Evolutionary conservation across 805 yeast genomes (phyloP), one percentile per base, ranked within the genome.

Genomic region (Myxozyma kluyveri): DNA sequence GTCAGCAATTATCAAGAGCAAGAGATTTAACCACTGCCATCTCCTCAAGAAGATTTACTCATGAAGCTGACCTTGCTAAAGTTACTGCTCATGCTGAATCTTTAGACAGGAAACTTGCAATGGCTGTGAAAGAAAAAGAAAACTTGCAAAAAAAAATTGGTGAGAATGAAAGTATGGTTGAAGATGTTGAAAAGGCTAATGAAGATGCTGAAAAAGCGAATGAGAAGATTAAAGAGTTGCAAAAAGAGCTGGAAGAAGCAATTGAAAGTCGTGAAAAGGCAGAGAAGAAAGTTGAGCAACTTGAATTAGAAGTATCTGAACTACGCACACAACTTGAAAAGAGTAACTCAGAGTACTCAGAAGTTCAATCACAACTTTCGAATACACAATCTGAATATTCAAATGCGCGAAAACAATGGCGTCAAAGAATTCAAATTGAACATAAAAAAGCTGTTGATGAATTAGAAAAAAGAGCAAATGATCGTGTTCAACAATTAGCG

Each of bases 71-170:
- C 19, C 10, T 47, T 35, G n/a, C 23, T 6, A 18, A n/a, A 14
- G 22, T 49, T 3, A 44, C 27, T 12, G 60, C 64, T 57, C 51
- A 62, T 41, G 66, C 64, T 37, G 39, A 44, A 2, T 42, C 43
- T 1, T 33, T 63, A 33, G 46, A 51, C 45, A 48, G 52, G 14
- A 49, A 47, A 37, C 42, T 63, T n/a, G 70, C 67, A 43, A 64
- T 62, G n/a, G 74, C 72, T 42, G 65, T 68, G 45, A 50, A 60
- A 12, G 64, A 64, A 38, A 52, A 67, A 26, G 49, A 19, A 17
- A 44, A 27, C 3, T 39, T 46, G 3, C 44, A 42, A 21, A 23
- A 7, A 3, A 59, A 57, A 58, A 26, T 43, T 26, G 24, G 19
- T 37, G 32, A 26, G 38, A 36, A 48, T 22, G 46, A 48, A 42